Percentiles rank a stretch among this genome's conserved stretches.
Conservation (phyloP, 2,329 filamentous ascomycete genomes). For the Colletotrichum spinosum region DNA sequence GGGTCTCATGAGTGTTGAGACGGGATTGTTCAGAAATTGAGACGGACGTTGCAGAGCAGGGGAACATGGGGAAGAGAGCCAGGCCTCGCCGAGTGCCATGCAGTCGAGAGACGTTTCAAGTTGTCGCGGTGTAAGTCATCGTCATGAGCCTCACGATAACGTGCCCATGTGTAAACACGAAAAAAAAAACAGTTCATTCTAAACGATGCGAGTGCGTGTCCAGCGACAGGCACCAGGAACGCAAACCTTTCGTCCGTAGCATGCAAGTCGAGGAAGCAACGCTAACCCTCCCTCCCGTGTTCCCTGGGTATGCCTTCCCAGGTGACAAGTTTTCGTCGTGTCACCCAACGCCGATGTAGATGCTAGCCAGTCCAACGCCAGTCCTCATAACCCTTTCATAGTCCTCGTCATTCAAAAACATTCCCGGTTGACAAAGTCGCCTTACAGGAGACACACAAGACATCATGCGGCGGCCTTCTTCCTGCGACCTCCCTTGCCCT, state of each 20-base stretch:
- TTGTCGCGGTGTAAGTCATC: constrained; percentile 25
- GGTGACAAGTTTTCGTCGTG: constrained; percentile 33
- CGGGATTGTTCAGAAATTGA: no score
- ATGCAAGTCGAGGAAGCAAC: constrained; percentile 35
- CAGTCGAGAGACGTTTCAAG: constrained; percentile 14
- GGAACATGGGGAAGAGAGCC: background rate
- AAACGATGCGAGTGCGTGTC: constrained; percentile 17
- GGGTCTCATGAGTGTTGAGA: no score
- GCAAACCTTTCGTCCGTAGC: constrained; percentile 25
- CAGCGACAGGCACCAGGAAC: constrained; percentile 29
- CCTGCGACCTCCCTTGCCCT: constrained; percentile 58
- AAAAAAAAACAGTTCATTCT: constrained; percentile 11
- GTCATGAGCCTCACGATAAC: background rate
- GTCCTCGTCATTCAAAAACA: constrained; percentile 31
- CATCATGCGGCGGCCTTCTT: constrained; percentile 56
- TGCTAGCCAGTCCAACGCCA: constrained; percentile 43
- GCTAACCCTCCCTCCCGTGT: constrained; percentile 31
- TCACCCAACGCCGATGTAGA: constrained; percentile 43
- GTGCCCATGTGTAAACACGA: background rate
- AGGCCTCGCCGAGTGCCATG: background rate
- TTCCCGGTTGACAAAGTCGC: background rate
- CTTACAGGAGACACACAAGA: background rate
- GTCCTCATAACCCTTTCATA: constrained; percentile 35
- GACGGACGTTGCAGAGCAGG: no score
- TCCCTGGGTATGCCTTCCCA: constrained; percentile 23